A percentile compares a stretch with the other conserved stretches of the same genome.
Evolutionary conservation across 257 asterid genomes (phyloP).

Genomic region (Marsdenia floribunda): DNA sequence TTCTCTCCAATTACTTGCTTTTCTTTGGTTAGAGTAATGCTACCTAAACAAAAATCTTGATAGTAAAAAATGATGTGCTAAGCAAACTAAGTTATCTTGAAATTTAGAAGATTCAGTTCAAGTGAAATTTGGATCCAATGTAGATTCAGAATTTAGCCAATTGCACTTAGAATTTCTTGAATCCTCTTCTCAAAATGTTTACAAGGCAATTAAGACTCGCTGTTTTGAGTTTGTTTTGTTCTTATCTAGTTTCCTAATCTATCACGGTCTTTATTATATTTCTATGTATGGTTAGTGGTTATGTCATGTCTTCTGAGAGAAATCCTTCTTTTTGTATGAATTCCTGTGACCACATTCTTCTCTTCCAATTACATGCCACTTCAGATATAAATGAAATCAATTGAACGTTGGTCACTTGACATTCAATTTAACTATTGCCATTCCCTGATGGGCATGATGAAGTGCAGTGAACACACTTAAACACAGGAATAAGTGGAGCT

Average conservation of each 20-base stretch:
- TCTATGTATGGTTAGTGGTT: too few species aligned
- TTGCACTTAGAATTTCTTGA: neutral
- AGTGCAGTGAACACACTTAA: too few species aligned
- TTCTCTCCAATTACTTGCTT: neutral
- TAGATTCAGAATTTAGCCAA: neutral
- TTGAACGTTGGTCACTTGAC: too few species aligned
- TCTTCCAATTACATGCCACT: constrained; percentile 1
- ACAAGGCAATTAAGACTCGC: neutral
- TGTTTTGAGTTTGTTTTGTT: neutral
- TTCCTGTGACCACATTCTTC: neutral
- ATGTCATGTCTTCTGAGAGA: neutral
- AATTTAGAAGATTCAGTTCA: neutral
- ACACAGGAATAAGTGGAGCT: neutral
- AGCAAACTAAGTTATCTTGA: neutral
- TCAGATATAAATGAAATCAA: too few species aligned
- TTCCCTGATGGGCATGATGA: neutral
- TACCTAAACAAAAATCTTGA: neutral
- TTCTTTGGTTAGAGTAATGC: neutral
- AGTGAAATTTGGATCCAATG: neutral
- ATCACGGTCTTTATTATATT: neutral
- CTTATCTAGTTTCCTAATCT: neutral
- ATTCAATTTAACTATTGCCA: neutral
- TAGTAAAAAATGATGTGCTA: neutral
- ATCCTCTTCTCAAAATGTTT: neutral
- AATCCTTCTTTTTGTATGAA: neutral